Base-by-base conservation (phyloP, 768 basidiomycete species). In the Lepiota brunneoincarnata region DNA sequence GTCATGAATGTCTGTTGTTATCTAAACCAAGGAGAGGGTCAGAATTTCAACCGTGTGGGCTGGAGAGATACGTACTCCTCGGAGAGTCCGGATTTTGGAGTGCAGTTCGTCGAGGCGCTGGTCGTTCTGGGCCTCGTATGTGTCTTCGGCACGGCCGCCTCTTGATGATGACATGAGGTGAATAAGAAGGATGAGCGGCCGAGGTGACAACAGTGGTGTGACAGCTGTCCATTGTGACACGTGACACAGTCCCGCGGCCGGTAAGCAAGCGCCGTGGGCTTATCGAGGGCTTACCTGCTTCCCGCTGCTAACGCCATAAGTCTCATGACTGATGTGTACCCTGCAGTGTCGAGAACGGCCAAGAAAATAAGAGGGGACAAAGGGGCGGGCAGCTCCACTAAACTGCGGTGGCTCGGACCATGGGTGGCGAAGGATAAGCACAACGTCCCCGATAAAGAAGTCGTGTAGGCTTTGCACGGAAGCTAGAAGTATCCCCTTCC, bases 111-210 rank as follows among this genome's bases (percentile, higher is more conserved):
- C 90, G 10, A 93, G 77, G 24, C 83, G 76, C 63, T 90, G 84
- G 74, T 94, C 90, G 65, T 93, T 94, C 68, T 94, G 91, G 6
- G 79, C 65, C 67, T 93, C 91, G 61, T 93, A 92, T 1, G 86
- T 87, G 53, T 88, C 81, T 64, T 91, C 87, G 6, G 79, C 75
- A 17, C 67, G 70, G 43, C 63, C 62, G 6, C 67, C 67, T 61
- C 75, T 69, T 31, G 76, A 77, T 5, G 74, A 65, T 23, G 76
- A 74, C 73, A 77, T 77, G 57, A 49, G 58, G 44, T 31, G 31
- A 31, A 31, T 31, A 10, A 9, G 37, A 43, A 54, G 36, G 36
- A 21, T 40, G 28, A 45, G 18, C 24, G 24, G 12, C 12, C 24
- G 42, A 43, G n/a, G 43, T 24, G 21, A 24, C 43, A 26, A n/a